A percentile compares a stretch with the other conserved stretches of the same genome.
Evolutionary conservation across 345 rosid species (phyloP).

Genomic region (Leavenworthia alabamica): DNA sequence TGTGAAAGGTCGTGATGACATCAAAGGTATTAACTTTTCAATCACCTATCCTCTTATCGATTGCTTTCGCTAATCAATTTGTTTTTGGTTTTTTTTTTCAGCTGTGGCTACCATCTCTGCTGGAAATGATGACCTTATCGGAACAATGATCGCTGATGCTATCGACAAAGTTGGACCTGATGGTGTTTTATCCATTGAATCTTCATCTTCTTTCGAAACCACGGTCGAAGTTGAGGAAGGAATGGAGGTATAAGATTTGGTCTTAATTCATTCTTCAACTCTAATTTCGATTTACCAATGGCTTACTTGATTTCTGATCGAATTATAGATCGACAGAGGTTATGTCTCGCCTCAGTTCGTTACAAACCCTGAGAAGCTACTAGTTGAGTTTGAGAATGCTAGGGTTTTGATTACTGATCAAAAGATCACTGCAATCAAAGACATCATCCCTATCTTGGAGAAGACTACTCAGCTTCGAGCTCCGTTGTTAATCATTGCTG

Average conservation of each 20-base stretch:
- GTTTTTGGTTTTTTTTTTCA: conserved; percentile 12
- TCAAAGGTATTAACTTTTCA: conserved; percentile 42
- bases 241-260: conserved; percentile 58
- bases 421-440: conserved; percentile 86
- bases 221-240: conserved; percentile 97
- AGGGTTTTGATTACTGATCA: conserved; percentile 88
- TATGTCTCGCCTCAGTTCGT: conserved; percentile 97
- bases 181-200: conserved; percentile 95
- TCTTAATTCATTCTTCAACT: background rate
- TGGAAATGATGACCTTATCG: conserved; percentile 94
- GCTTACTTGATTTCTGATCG: background rate
- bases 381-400: conserved; percentile 93
- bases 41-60: background rate
- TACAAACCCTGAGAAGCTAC: conserved; percentile 80
- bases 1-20: conserved; percentile 84
- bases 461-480: conserved; percentile 88
- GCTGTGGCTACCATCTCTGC: conserved; percentile 94
- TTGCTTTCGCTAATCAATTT: background rate
- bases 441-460: conserved; percentile 85
- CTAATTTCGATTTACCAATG: background rate
- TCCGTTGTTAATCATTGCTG: conserved; percentile 87
- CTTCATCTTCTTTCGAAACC: conserved; percentile 95
- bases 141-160: conserved; percentile 94
- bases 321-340: conserved; percentile 82
- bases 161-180: conserved; percentile 99